phyloP scores from a whole-genome alignment of 1,284 basidiomycete species.

The Golubevia sp. region DNA sequence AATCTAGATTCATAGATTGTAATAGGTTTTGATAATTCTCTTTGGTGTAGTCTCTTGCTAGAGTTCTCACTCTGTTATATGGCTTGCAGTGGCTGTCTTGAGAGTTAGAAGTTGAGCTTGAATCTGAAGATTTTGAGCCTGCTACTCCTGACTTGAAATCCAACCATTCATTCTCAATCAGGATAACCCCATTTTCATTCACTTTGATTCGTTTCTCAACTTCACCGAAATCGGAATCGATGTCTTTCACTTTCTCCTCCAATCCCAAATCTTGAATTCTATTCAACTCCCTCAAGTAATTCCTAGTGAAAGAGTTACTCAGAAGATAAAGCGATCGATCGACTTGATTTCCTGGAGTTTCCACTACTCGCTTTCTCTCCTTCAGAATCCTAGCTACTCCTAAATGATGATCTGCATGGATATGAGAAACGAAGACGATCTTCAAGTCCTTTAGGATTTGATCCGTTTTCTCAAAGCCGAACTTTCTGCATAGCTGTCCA shows the following conservation, averaged over 20 bases:
- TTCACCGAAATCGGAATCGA: neutral
- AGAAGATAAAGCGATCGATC: slow-evolving; percentile 39
- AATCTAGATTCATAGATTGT: neutral
- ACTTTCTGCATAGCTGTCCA: slow-evolving; percentile 81
- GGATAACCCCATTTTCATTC: neutral
- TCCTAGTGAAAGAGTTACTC: slow-evolving; percentile 30
- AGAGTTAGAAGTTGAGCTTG: neutral
- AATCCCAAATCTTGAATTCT: slow-evolving; percentile 34
- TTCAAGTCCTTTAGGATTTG: slow-evolving; percentile 70
- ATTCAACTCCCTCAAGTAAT: slow-evolving; percentile 40
- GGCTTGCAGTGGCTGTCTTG: neutral
- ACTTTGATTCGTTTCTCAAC: neutral
- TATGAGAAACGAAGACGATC: slow-evolving; percentile 84
- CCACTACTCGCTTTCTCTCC: slow-evolving; percentile 73
- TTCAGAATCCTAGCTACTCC: slow-evolving; percentile 77
- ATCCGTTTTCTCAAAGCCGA: slow-evolving; percentile 67
- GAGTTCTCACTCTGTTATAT: neutral
- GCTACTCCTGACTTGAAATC: neutral
- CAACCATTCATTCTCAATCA: neutral
- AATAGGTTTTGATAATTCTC: neutral
- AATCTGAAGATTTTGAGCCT: neutral
- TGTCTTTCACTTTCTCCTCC: slow-evolving; percentile 15
- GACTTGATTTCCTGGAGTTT: slow-evolving; percentile 16
- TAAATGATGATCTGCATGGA: slow-evolving; percentile 90
- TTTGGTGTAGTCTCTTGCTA: neutral